phyloP scores from a whole-genome alignment of 208 protist genomes.

The Herpetomonas tarakana region DNA sequence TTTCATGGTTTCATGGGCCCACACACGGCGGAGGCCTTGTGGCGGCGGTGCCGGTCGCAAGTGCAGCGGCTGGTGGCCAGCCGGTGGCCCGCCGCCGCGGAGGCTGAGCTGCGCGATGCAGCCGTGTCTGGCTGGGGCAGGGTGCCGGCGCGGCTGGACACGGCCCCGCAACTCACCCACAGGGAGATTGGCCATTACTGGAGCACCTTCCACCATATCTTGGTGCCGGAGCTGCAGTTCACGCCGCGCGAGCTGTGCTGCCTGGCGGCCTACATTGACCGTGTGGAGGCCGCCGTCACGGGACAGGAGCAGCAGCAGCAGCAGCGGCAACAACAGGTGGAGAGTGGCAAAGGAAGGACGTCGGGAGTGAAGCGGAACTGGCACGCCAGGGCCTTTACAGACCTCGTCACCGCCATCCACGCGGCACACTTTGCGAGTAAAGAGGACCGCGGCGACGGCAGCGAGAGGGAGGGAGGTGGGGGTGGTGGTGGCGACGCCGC shows the following conservation, averaged over 20 bases:
- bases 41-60: slow-evolving; percentile 18
- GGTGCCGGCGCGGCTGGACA: slow-evolving; percentile 31
- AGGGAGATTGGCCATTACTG: slow-evolving; percentile 60
- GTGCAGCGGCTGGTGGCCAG: slow-evolving; percentile 22
- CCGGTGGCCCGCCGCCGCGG: slow-evolving; percentile 52
- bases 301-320: slow-evolving; percentile 3
- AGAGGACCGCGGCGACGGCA: no score
- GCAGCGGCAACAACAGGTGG: no score
- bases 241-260: slow-evolving; percentile 62
- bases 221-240: slow-evolving; percentile 60
- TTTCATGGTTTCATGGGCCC: slow-evolving; percentile 44
- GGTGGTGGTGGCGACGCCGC: no score
- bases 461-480: no score
- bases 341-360: no score
- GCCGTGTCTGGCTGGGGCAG: slow-evolving; percentile 23
- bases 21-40: slow-evolving; percentile 25
- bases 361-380: not conserved
- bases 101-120: slow-evolving; percentile 52
- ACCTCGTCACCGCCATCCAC: slow-evolving; percentile 18
- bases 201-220: slow-evolving; percentile 43
- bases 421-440: slow-evolving; percentile 18
- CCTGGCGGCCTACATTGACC: slow-evolving; percentile 52
- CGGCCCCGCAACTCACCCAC: slow-evolving; percentile 35
- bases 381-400: not conserved
- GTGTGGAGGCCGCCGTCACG: slow-evolving; percentile 24